These are phyloP conservation scores for Geosmithia morbida DNA, from an alignment of 2,329 filamentous ascomycete genomes.

Conservation along the genomic window DNA sequence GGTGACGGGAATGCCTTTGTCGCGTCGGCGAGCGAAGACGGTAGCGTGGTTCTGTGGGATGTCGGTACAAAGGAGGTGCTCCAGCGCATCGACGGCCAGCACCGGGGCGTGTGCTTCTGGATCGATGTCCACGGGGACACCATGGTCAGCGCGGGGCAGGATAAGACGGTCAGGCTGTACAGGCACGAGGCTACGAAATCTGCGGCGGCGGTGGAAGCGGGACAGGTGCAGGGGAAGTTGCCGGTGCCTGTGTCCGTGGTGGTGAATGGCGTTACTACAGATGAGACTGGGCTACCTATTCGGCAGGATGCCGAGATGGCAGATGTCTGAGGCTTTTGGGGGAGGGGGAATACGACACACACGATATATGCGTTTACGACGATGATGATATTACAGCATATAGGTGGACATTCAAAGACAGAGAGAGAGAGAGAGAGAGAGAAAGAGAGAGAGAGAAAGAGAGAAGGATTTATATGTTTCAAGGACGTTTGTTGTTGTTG, in stretches of 20 bases:
- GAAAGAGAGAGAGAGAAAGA: too few relatives aligned
- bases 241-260: conserved; percentile 10
- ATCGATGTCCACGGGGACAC: conserved; percentile 43
- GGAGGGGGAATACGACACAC: background rate
- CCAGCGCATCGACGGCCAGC: conserved; percentile 41
- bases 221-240: conserved; percentile 12
- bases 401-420: too few relatives aligned
- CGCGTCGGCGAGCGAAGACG: conserved; percentile 77
- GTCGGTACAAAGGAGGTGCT: conserved; percentile 72
- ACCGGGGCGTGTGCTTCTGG: conserved; percentile 49
- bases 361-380: conserved; percentile 3
- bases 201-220: conserved; percentile 4
- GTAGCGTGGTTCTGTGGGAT: conserved; percentile 78
- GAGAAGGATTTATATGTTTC: too few relatives aligned
- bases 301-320: conserved; percentile 24
- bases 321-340: conserved; percentile 6
- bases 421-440: too few relatives aligned
- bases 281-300: conserved; percentile 13
- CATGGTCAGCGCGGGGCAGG: conserved; percentile 43
- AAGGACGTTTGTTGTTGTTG: conserved; percentile 7
- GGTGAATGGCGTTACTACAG: background rate
- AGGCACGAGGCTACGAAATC: conserved; percentile 10
- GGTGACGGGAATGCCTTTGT: conserved; percentile 37
- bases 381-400: background rate
- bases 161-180: conserved; percentile 36